A percentile compares a stretch with the other conserved stretches of the same genome.
phyloP scores from a whole-genome alignment of 495 filamentous ascomycete species.

The Baudoinia panamericana region DNA sequence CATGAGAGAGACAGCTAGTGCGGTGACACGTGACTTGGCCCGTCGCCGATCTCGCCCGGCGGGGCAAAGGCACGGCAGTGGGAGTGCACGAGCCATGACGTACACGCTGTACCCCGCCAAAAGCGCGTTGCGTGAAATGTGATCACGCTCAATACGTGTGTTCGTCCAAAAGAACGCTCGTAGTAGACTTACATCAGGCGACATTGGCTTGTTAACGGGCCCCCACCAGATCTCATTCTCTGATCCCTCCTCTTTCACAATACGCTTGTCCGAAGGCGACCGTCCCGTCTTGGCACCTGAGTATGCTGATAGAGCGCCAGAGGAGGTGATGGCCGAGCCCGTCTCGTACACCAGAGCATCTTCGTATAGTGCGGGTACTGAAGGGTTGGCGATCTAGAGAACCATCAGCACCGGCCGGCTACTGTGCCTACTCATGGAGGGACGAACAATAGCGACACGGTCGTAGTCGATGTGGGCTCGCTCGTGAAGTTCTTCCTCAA shows the following conservation, averaged over 20 bases:
- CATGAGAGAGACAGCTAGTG: background rate
- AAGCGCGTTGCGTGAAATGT: background rate
- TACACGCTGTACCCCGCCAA: background rate
- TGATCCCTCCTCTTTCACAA: constrained; percentile 82
- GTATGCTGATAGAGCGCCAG: constrained; percentile 89
- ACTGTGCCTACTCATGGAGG: too few relatives aligned
- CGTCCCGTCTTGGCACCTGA: constrained; percentile 96
- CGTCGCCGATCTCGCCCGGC: constrained; percentile 5
- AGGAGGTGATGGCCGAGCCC: constrained; percentile 90
- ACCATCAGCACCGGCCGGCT: too few relatives aligned
- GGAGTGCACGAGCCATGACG: constrained; percentile 5
- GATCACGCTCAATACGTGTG: background rate
- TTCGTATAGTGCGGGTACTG: constrained; percentile 92
- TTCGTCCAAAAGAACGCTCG: background rate
- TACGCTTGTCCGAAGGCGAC: constrained; percentile 90
- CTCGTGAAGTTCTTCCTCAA: constrained; percentile 95
- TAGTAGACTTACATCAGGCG: constrained; percentile 67
- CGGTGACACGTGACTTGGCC: background rate
- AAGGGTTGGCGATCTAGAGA: constrained; percentile 68
- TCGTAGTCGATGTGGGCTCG: constrained; percentile 99
- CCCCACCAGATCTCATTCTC: constrained; percentile 94
- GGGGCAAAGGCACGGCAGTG: constrained; percentile 7
- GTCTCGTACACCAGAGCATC: constrained; percentile 98
- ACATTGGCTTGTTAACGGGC: constrained; percentile 98
- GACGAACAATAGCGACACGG: constrained; percentile 83